Base-by-base conservation (phyloP, 768 basidiomycete species). In the Trametopsis cervina region DNA sequence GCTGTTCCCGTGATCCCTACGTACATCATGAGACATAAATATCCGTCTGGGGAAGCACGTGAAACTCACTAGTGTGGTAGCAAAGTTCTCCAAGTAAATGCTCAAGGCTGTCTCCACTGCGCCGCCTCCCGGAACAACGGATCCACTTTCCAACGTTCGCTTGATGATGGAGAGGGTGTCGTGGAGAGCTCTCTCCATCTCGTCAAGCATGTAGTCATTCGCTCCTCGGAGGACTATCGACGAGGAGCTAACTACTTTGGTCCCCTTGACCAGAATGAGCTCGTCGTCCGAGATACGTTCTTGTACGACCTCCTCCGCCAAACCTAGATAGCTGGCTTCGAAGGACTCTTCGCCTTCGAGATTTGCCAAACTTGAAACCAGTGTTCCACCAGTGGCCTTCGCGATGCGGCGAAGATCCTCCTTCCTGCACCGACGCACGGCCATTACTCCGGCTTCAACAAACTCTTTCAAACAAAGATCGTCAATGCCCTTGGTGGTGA, bases 241-340 rank as follows among this genome's bases (percentile, higher is more conserved):
- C 12, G 87, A 76, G 20, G 92, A 94, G 70, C 71, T 93, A 62
- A 98, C 94, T 36, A 92, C 85, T 69, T 95, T 98, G 42, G 94
- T 98, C 2, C 96, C 96, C 72, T 97, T 99, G 72, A 98, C 74
- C 54, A 99, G 71, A 65, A 98, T 98, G 39, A 96, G 77, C 63
- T 99, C 95, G 64, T 99, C 96, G 60, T 99, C 96, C n/a, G 91
- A 85, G 63, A 98, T 92, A 52, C 95, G 78, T 69, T 97, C 93
- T 65, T 99, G 95, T 4, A 90, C 77, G 54, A 98, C 96, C 67
- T 98, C 96, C 15, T 97, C 95, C 3, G 95, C 95, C 40, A 69
- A 73, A n/a, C 95, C 95, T 36, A 99, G 74, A 65, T 82, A 86
- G 64, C 81, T 83, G 21, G 92, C 73, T 64, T 99, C 96, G 60